phyloP scores from a whole-genome alignment of 2,329 filamentous ascomycete genomes.

The Aphanoascus verrucosus region DNA sequence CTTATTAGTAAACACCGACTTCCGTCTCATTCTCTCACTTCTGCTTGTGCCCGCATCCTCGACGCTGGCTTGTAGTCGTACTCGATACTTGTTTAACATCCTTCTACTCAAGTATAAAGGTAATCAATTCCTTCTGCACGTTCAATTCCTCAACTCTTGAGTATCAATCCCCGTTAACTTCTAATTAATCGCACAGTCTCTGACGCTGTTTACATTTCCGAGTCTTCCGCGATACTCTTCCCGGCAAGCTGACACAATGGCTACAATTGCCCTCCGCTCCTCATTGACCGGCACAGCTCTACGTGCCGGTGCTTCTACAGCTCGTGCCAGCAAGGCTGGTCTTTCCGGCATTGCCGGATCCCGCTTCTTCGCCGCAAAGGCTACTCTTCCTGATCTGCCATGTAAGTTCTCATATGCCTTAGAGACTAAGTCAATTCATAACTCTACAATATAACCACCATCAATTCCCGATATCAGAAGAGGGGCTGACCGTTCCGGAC shows the following conservation, averaged over 20 bases:
- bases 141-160: neutral
- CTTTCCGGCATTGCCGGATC: constrained; percentile 58
- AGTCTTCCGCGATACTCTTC: neutral
- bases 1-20: neutral
- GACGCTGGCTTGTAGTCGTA: neutral
- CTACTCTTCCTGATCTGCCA: constrained; percentile 78
- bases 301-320: constrained; percentile 49
- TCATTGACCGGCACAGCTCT: constrained; percentile 62
- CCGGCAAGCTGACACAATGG: constrained; percentile 45
- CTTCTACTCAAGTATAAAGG: neutral
- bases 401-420: constrained; percentile 43
- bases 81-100: neutral
- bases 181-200: neutral
- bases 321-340: constrained; percentile 43
- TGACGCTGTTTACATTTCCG: neutral
- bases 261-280: constrained; percentile 35
- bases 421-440: neutral
- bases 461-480: neutral
- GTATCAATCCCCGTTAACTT: neutral
- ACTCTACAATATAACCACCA: neutral
- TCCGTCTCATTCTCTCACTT: neutral
- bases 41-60: neutral
- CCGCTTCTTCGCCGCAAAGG: constrained; percentile 75
- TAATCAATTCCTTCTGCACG: neutral
- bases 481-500: neutral